Evolutionary conservation across 768 basidiomycete genomes (phyloP).

Genomic region (Trametes cingulata): DNA sequence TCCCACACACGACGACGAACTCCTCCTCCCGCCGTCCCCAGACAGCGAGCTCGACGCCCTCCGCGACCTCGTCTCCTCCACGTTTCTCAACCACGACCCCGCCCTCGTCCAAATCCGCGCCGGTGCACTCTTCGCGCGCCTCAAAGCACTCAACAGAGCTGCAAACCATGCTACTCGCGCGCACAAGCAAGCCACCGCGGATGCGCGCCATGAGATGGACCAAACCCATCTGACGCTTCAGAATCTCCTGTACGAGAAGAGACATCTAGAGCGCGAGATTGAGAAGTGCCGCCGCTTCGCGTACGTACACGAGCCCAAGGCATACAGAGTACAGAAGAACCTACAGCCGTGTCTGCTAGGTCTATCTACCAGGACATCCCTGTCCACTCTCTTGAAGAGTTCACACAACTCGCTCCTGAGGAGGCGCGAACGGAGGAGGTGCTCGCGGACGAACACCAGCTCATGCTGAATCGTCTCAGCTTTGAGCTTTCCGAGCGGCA

Average conservation of each 20-base stretch:
- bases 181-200: constrained; percentile 70
- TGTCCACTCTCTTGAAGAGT: constrained; percentile 69
- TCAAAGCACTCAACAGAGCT: constrained; percentile 77
- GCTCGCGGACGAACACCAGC: constrained; percentile 70
- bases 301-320: constrained; percentile 46
- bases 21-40: constrained; percentile 37
- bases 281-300: constrained; percentile 92
- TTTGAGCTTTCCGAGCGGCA: constrained; percentile 89
- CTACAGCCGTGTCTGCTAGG: constrained; percentile 38
- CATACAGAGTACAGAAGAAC: neutral
- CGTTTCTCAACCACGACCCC: constrained; percentile 46
- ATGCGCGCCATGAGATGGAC: constrained; percentile 87
- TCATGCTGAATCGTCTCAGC: constrained; percentile 84
- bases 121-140: constrained; percentile 73
- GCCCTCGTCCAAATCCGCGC: constrained; percentile 62
- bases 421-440: constrained; percentile 63
- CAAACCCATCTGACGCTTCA: constrained; percentile 84
- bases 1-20: constrained; percentile 31
- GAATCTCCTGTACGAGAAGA: constrained; percentile 86
- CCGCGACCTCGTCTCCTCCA: constrained; percentile 58
- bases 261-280: constrained; percentile 88
- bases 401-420: constrained; percentile 64
- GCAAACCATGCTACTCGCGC: constrained; percentile 70
- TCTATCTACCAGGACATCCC: constrained; percentile 89
- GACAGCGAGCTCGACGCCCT: constrained; percentile 62